Evolutionary conservation across 2,329 filamentous ascomycete genomes (phyloP), one percentile per base, ranked within the genome.

Genomic region (Aspergillus amoenus): DNA sequence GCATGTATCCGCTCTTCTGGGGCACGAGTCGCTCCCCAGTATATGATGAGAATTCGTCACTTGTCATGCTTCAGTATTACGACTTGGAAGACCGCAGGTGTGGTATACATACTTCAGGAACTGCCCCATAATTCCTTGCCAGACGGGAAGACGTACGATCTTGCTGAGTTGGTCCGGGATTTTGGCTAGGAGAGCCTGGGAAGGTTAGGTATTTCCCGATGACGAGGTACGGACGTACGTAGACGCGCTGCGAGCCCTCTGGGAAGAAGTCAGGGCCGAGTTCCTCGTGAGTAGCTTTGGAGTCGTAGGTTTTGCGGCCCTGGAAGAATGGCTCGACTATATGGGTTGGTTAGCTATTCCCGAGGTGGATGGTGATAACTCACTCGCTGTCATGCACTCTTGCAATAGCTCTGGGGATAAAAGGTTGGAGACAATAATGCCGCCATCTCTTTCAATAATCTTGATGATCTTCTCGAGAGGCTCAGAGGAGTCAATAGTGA

Each of bases 1-100:
- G 52, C 52, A 54, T 54, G 13, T 54, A 54, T 17, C 52, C 52
- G 32, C 52, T 54, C 52, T 54, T 54, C n/a, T 54, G 52, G 22
- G 43, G 44, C 4, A 54, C 52, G 34, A 54, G 52, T 27, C 22
- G 17, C 6, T 54, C 52, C 1, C 52, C 52, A 2, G 52, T 54
- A 18, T 54, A 54, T 8, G 52, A 54, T 7, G 52, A 32, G 34
- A 47, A 54, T 22, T 54, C 52, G 17, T 54, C 52, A 42, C 52
- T 54, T 34, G 21, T 12, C 12, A 9, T 30, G 9, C 11, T 21
- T 50, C 24, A 52, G 40, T 39, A 44, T 18, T 17, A n/a, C 21
- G 21, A 21, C 4, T 4, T 21, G 21, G 15, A 18, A 6, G 11
- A 3, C 4, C 7, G n/a, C 27, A 18, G 8, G 21, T 12, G 2